phyloP scores from a whole-genome alignment of 257 asterid genomes.

The Solanum phureja region DNA sequence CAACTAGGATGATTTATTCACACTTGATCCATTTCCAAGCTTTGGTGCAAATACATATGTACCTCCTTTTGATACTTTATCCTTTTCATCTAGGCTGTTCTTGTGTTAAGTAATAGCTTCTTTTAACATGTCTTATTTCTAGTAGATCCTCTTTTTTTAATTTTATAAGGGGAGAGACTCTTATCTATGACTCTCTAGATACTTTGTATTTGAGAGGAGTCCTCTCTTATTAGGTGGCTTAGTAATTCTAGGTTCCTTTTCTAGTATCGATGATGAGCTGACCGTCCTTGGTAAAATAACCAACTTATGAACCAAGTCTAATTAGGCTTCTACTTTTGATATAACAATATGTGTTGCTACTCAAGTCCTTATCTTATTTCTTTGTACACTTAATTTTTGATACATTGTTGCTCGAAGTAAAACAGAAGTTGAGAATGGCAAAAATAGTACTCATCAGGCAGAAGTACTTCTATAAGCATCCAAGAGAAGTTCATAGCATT shows the following conservation, averaged over 20 bases:
- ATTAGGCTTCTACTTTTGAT: background rate
- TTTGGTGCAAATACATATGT: background rate
- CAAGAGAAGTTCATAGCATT: background rate
- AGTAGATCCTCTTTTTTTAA: background rate
- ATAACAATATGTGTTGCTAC: background rate
- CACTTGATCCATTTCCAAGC: background rate
- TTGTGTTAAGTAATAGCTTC: background rate
- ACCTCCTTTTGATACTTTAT: background rate
- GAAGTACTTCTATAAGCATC: background rate
- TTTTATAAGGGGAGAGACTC: background rate
- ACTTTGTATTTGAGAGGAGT: background rate
- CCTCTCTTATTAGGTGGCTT: background rate
- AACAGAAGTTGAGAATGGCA: background rate
- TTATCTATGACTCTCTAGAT: background rate
- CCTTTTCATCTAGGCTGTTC: background rate
- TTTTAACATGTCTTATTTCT: background rate
- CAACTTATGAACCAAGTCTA: background rate
- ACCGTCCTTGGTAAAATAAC: background rate
- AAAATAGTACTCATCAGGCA: background rate
- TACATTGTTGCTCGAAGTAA: background rate
- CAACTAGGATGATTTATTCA: background rate
- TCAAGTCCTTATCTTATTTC: background rate
- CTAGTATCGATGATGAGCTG: background rate
- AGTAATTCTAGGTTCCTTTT: background rate
- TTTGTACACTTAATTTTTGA: background rate